Percentiles rank a stretch among this genome's conserved stretches.
Evolutionary conservation across 148 eudicot genomes (phyloP).

Genomic region (Dianthus caryophyllus): DNA sequence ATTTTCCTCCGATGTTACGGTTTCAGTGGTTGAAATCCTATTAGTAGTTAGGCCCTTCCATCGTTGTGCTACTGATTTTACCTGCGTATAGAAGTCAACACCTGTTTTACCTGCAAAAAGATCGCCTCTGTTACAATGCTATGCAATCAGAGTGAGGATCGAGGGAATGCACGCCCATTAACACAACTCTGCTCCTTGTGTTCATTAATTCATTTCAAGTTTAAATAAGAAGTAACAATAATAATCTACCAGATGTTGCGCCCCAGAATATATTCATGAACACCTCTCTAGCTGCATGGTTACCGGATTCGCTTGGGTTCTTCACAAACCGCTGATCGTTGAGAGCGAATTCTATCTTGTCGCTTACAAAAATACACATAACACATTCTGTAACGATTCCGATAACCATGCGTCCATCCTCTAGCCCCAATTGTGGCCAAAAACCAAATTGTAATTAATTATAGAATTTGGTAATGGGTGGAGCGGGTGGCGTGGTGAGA

Average conservation of each 20-base stretch:
- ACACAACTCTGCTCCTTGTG: background rate
- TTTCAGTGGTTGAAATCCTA: constrained; percentile 27
- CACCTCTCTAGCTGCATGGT: too few relatives aligned
- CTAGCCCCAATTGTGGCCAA: too few relatives aligned
- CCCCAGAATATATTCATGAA: too few relatives aligned
- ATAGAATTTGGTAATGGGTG: constrained; percentile 2
- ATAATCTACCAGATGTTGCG: too few relatives aligned
- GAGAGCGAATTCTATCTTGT: too few relatives aligned
- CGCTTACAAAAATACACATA: too few relatives aligned
- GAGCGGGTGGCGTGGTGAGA: background rate
- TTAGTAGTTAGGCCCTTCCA: constrained; percentile 30
- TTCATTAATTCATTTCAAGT: background rate
- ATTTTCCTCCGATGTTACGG: constrained; percentile 19
- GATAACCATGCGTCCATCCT: too few relatives aligned
- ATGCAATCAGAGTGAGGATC: background rate
- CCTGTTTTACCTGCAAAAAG: constrained; percentile 35
- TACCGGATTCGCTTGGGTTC: too few relatives aligned
- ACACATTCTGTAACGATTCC: too few relatives aligned
- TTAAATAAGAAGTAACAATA: too few relatives aligned
- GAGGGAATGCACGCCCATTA: background rate
- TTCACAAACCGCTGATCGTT: too few relatives aligned
- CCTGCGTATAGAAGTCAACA: constrained; percentile 38
- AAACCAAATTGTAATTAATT: too few relatives aligned
- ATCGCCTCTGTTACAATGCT: background rate
- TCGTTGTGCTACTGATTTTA: constrained; percentile 34